Evolutionary conservation across 345 rosid species (phyloP).

Genomic region (Dipteronia sinensis): DNA sequence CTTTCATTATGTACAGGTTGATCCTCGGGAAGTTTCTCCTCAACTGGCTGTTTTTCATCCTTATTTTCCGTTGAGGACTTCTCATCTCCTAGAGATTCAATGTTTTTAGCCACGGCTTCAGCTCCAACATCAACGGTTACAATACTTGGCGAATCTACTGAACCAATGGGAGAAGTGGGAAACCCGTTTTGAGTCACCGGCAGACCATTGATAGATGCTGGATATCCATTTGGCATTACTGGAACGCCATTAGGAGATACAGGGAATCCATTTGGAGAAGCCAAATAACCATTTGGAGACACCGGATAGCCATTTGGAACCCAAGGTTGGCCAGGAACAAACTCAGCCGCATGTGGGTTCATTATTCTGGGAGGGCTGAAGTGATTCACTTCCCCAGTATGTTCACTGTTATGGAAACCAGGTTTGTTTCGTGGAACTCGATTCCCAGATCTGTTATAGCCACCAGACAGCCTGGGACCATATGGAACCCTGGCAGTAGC

Average conservation of each 20-base stretch:
- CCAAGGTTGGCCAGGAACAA: constrained; percentile 91
- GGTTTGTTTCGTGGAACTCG: constrained; percentile 69
- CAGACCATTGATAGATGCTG: constrained; percentile 32
- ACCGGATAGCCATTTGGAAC: constrained; percentile 71
- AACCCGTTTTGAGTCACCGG: constrained; percentile 55
- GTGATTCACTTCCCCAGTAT: constrained; percentile 54
- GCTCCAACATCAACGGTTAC: constrained; percentile 34
- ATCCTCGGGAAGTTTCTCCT: constrained; percentile 35
- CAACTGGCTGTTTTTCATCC: constrained; percentile 37
- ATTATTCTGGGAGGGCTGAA: constrained; percentile 72
- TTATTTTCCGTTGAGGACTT: constrained; percentile 40
- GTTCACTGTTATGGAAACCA: constrained; percentile 57
- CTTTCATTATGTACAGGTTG: constrained; percentile 35
- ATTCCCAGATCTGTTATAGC: constrained; percentile 79
- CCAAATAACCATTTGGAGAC: constrained; percentile 62
- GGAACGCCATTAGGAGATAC: constrained; percentile 29
- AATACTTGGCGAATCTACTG: constrained; percentile 41
- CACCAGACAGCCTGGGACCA: constrained; percentile 93
- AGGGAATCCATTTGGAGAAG: constrained; percentile 56
- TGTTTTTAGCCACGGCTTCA: constrained; percentile 32
- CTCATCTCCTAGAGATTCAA: constrained; percentile 45
- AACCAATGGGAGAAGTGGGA: constrained; percentile 33
- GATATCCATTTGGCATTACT: constrained; percentile 37
- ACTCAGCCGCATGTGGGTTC: constrained; percentile 99
- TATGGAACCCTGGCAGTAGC: constrained; percentile 96